phyloP scores from a whole-genome alignment of 1,284 basidiomycete genomes.

The Tilletia walkeri region DNA sequence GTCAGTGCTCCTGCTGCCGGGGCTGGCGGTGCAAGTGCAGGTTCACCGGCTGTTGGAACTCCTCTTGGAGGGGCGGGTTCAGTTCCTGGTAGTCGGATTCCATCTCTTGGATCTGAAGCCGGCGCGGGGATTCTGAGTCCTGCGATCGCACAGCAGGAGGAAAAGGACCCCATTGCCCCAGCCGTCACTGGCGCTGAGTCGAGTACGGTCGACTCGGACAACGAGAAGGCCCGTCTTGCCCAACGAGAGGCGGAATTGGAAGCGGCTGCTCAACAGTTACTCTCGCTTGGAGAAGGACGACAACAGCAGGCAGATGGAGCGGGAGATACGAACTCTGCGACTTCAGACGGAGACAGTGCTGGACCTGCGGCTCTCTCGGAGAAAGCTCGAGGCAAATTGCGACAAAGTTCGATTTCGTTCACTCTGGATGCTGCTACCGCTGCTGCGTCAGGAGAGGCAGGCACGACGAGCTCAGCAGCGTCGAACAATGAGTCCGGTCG shows the following conservation, averaged over 20 bases:
- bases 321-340: too few relatives aligned
- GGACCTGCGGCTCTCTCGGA: neutral
- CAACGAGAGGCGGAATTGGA: slow-evolving; percentile 14
- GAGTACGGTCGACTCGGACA: neutral
- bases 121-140: neutral
- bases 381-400: slow-evolving; percentile 17
- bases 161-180: neutral
- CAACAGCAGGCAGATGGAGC: too few relatives aligned
- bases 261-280: neutral
- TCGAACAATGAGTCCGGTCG: neutral
- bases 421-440: neutral
- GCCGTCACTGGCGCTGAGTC: neutral
- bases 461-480: too few relatives aligned
- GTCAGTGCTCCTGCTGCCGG: neutral
- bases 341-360: neutral
- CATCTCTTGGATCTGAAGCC: neutral
- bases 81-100: neutral
- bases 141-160: neutral
- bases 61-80: neutral
- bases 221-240: slow-evolving; percentile 10
- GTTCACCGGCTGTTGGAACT: too few relatives aligned
- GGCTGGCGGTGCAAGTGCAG: neutral
- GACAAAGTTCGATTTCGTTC: slow-evolving; percentile 7
- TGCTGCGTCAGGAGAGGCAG: too few relatives aligned
- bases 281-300: neutral